Conservation (phyloP, 2,329 filamentous ascomycete species). For the Alternaria angustiovoidea region DNA sequence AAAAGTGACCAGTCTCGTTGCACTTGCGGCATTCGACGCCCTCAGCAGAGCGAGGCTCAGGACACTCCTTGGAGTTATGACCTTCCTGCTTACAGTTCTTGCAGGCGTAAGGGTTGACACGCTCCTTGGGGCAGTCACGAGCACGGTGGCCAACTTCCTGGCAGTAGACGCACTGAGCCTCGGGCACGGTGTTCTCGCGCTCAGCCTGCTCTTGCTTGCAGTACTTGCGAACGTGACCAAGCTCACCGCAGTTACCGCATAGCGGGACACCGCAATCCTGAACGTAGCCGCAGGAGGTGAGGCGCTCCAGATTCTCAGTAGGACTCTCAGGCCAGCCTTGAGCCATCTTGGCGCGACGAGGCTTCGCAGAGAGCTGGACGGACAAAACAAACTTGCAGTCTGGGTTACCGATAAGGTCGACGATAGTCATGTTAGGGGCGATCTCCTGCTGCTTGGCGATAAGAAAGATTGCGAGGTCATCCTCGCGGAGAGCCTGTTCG, state of each 20-base stretch:
- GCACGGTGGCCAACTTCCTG: conserved; percentile 69
- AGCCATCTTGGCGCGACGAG: conserved; percentile 61
- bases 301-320: conserved; percentile 69
- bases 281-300: conserved; percentile 71
- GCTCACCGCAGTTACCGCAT: conserved; percentile 70
- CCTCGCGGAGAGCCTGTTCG: conserved; percentile 60
- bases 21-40: conserved; percentile 73
- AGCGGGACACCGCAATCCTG: conserved; percentile 66
- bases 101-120: conserved; percentile 71
- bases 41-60: conserved; percentile 58
- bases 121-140: conserved; percentile 66
- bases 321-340: conserved; percentile 66
- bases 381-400: conserved; percentile 70
- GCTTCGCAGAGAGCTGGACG: conserved; percentile 67
- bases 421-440: conserved; percentile 57
- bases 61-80: conserved; percentile 50
- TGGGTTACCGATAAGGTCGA: conserved; percentile 64
- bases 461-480: conserved; percentile 59
- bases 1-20: conserved; percentile 58
- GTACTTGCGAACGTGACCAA: conserved; percentile 67
- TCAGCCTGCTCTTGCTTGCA: conserved; percentile 68
- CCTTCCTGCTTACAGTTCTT: conserved; percentile 69
- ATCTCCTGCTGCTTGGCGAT: conserved; percentile 60
- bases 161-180: conserved; percentile 72
- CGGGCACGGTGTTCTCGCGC: conserved; percentile 50